Evolutionary conservation across 2,329 filamentous ascomycete genomes (phyloP).

Genomic region (Colletotrichum cordylinicola): DNA sequence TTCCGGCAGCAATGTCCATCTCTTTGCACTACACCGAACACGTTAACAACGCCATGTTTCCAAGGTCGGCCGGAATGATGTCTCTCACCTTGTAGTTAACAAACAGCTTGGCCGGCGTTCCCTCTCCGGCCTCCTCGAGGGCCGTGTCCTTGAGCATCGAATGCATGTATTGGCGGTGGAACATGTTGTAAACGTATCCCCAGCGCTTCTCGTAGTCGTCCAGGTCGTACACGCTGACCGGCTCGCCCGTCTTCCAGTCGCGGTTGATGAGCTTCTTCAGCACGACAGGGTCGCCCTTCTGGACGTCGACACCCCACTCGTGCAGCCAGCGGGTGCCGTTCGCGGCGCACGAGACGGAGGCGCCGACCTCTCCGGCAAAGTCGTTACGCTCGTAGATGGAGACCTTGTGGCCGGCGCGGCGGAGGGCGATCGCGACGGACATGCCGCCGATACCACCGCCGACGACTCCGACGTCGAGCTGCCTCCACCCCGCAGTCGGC

Average conservation of each 20-base stretch:
- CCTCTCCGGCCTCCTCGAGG: conserved; percentile 56
- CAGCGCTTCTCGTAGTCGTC: conserved; percentile 69
- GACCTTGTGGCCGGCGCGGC: conserved; percentile 51
- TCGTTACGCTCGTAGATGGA: conserved; percentile 72
- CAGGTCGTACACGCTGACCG: conserved; percentile 67
- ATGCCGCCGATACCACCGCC: conserved; percentile 56
- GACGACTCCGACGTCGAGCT: conserved; percentile 48
- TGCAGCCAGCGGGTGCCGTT: conserved; percentile 75
- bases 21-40: conserved; percentile 40
- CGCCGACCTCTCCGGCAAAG: conserved; percentile 72
- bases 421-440: conserved; percentile 50
- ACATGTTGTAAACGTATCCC: conserved; percentile 73
- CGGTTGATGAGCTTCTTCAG: conserved; percentile 71
- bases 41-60: background rate
- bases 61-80: background rate
- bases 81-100: conserved; percentile 59
- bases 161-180: conserved; percentile 74
- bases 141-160: conserved; percentile 68
- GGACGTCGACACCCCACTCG: conserved; percentile 70
- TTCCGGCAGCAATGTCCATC: conserved; percentile 57
- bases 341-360: conserved; percentile 71
- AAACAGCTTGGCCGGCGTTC: conserved; percentile 55
- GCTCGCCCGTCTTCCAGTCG: conserved; percentile 73
- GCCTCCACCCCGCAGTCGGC: conserved; percentile 42
- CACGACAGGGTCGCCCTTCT: conserved; percentile 69